Evolutionary conservation across 2,329 filamentous ascomycete genomes (phyloP).

Genomic region (Cladophialophora exuberans): DNA sequence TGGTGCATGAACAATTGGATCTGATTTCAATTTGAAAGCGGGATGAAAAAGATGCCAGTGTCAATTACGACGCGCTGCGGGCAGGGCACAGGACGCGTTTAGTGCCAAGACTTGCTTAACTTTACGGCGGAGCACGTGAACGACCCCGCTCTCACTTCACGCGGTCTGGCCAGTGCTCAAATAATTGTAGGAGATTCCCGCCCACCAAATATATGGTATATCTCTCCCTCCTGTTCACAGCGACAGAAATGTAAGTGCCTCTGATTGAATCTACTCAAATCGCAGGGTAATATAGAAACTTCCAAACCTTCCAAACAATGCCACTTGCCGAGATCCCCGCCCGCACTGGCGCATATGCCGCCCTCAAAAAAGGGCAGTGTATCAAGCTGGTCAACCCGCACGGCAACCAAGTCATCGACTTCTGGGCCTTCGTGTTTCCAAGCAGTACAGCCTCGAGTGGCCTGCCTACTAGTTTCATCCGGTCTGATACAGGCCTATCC

Average conservation of each 20-base stretch:
- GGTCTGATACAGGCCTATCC: constrained; percentile 41
- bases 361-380: constrained; percentile 42
- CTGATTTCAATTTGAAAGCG: background rate
- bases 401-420: constrained; percentile 55
- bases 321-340: constrained; percentile 43
- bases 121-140: too few species aligned
- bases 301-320: constrained; percentile 17
- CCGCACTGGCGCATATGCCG: constrained; percentile 46
- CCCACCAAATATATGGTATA: background rate
- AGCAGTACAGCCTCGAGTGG: background rate
- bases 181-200: background rate
- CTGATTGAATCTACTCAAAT: too few species aligned
- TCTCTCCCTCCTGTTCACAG: too few species aligned
- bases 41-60: background rate
- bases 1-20: background rate
- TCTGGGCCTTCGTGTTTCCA: constrained; percentile 50
- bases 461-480: background rate
- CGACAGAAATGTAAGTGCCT: too few species aligned
- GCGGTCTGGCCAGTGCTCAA: too few species aligned
- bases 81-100: background rate
- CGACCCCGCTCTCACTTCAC: too few species aligned
- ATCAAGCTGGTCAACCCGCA: constrained; percentile 52
- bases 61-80: background rate
- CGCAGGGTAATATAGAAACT: background rate
- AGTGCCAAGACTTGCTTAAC: background rate